Evolutionary conservation across 1,139 yeast species (phyloP), one percentile per base, ranked within the genome.

Genomic region (Kluyveromyces sp.): DNA sequence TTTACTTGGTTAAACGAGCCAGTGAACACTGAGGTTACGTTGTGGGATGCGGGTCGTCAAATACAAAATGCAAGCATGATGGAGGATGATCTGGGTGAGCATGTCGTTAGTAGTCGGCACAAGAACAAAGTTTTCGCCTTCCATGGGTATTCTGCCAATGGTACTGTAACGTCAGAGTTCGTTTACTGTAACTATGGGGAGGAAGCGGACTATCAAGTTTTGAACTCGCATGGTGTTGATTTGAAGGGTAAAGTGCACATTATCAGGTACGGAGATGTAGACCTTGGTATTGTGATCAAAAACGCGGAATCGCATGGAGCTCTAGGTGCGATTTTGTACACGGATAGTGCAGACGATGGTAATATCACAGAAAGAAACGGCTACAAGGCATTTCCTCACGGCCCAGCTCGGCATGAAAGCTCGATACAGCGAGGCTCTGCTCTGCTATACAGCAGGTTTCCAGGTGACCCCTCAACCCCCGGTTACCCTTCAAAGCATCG

Each of bases 391-490:
- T 74, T 66, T 47, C 78, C 79, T 0, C 39, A 60, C 2, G 80
- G 79, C 0, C 70, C 70, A 0, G 75, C 78, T 1, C 62, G 77
- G 42, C 68, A 68, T 44, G 67, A 68, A 6, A 54, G 62, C 39
- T 61, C 68, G 22, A 71, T 78, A 30, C 76, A 74, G 57, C 68
- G 82, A 55, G 80, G 75, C 4, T 71, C 83, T 12, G 81, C 76
- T 1, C 79, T 72, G 49, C 78, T 70, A 50, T 69, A 78, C 45
- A 74, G 78, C 4, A 77, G 75, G 28, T 66, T 65, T 26, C 86
- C 87, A 0, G 89, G 89, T 18, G 89, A 82, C 57, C 89, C 89
- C 32, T 79, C 88, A 1, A 79, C 83, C 33, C 79, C 84, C 1
- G 74, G 74, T 3, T 70, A 66, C 63, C 61, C 77, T n/a, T 58